Conservation (phyloP, 2,329 filamentous ascomycete genomes). For the Cordyceps cateniannulata region DNA sequence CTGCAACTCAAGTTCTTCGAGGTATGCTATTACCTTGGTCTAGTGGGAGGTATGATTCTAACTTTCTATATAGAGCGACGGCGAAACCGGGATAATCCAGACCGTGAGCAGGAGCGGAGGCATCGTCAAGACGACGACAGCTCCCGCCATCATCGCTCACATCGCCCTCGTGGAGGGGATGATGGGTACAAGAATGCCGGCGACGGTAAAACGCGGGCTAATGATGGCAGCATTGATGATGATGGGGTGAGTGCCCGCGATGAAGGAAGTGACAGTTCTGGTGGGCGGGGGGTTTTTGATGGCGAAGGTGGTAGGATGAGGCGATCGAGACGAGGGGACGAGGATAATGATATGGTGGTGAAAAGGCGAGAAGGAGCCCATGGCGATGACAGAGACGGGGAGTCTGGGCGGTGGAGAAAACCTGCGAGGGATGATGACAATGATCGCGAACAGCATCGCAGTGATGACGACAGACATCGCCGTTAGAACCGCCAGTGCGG, state of each 20-base stretch:
- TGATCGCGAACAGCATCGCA: conserved; percentile 18
- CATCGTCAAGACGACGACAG: conserved; percentile 23
- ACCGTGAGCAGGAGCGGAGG: background rate
- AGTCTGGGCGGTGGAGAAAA: conserved; percentile 23
- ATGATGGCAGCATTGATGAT: background rate
- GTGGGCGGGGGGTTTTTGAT: background rate
- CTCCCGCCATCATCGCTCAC: conserved; percentile 21
- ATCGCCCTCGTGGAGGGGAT: conserved; percentile 22
- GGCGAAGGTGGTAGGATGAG: background rate
- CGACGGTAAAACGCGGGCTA: conserved; percentile 17
- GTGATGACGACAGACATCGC: conserved; percentile 17
- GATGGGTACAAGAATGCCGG: conserved; percentile 21
- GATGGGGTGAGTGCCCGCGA: background rate
- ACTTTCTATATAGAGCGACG: conserved; percentile 1
- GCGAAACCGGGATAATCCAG: background rate
- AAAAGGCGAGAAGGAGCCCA: background rate
- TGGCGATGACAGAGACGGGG: background rate
- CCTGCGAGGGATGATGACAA: conserved; percentile 18
- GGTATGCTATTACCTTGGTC: conserved; percentile 42
- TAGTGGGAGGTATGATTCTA: conserved; percentile 1
- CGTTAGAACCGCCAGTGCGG: background rate
- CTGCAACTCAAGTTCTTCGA: conserved; percentile 74
- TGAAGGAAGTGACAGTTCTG: background rate
- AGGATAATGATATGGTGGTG: background rate
- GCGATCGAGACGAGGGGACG: background rate